These are phyloP conservation scores for Parietaria judaica DNA, from an alignment of 306 rosid genomes.

Conservation along the genomic window DNA sequence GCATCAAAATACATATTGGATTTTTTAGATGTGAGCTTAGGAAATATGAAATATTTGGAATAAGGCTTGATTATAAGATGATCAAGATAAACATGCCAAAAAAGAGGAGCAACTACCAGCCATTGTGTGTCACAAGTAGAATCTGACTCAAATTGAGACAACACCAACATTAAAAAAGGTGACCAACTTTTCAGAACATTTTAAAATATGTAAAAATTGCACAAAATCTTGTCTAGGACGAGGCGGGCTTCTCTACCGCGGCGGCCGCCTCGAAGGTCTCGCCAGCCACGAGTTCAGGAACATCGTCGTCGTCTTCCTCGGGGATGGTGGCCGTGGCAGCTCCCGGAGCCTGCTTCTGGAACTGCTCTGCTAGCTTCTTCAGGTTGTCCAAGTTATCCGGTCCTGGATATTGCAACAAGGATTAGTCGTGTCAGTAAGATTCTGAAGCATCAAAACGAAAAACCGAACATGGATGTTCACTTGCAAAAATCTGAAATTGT, in stretches of 20 bases:
- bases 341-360: slow-evolving; percentile 77
- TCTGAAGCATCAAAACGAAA: no score
- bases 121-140: slow-evolving; percentile 16
- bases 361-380: slow-evolving; percentile 82
- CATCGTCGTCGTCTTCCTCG: slow-evolving; percentile 77
- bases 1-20: no score
- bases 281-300: slow-evolving; percentile 82
- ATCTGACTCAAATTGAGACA: slow-evolving; percentile 13
- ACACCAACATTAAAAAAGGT: slow-evolving; percentile 7
- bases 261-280: slow-evolving; percentile 87
- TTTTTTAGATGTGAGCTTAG: no score
- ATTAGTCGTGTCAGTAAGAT: no score
- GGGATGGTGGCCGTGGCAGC: slow-evolving; percentile 36
- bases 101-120: slow-evolving; percentile 13
- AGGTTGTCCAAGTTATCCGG: slow-evolving; percentile 91
- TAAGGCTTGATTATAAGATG: background rate
- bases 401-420: no score
- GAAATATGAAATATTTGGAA: no score
- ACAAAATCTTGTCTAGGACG: slow-evolving; percentile 46
- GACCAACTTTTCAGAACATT: slow-evolving; percentile 14
- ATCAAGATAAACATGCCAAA: slow-evolving; percentile 5
- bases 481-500: no score
- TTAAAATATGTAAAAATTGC: slow-evolving; percentile 32
- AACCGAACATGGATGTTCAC: no score
- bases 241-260: slow-evolving; percentile 43